phyloP scores from a whole-genome alignment of 495 filamentous ascomycete genomes.

The Penicillium canariense region DNA sequence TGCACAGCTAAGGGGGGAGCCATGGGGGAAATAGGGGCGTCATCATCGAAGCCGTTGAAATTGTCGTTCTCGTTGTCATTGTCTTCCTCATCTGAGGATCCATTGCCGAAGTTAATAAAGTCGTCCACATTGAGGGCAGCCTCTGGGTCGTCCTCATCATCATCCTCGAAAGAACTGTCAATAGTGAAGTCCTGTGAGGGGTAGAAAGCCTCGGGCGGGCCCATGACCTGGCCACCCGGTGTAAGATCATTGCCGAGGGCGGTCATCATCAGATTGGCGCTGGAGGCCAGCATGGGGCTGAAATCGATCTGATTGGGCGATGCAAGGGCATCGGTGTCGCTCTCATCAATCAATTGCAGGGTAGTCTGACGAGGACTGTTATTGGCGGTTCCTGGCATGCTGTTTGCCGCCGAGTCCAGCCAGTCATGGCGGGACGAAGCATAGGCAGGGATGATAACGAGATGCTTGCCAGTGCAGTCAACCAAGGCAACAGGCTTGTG shows the following conservation, averaged over 20 bases:
- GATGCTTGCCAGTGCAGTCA: slow-evolving; percentile 64
- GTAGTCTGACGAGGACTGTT: slow-evolving; percentile 52
- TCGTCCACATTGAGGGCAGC: slow-evolving; percentile 64
- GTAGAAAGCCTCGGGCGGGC: slow-evolving; percentile 76
- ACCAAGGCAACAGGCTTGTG: slow-evolving; percentile 73
- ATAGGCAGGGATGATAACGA: slow-evolving; percentile 63
- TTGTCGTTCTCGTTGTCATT: slow-evolving; percentile 42
- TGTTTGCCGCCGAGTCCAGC: slow-evolving; percentile 48
- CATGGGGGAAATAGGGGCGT: slow-evolving; percentile 38
- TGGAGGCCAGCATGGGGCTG: slow-evolving; percentile 63
- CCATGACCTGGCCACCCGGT: slow-evolving; percentile 64
- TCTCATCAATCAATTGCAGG: slow-evolving; percentile 50
- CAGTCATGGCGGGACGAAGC: slow-evolving; percentile 49
- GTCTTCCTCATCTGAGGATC: slow-evolving; percentile 53
- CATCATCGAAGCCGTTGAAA: slow-evolving; percentile 40
- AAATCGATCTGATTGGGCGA: slow-evolving; percentile 47
- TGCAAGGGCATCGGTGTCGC: slow-evolving; percentile 49
- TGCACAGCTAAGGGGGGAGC: slow-evolving; percentile 30
- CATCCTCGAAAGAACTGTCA: slow-evolving; percentile 53
- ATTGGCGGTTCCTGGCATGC: slow-evolving; percentile 50
- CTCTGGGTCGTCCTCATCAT: slow-evolving; percentile 66
- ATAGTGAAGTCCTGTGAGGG: slow-evolving; percentile 59
- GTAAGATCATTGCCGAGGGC: slow-evolving; percentile 57
- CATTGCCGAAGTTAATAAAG: slow-evolving; percentile 66
- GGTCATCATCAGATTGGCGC: slow-evolving; percentile 75